These are phyloP conservation scores for Yarrowia sp. DNA, from an alignment of 805 yeast genomes.

Conservation along the genomic window DNA sequence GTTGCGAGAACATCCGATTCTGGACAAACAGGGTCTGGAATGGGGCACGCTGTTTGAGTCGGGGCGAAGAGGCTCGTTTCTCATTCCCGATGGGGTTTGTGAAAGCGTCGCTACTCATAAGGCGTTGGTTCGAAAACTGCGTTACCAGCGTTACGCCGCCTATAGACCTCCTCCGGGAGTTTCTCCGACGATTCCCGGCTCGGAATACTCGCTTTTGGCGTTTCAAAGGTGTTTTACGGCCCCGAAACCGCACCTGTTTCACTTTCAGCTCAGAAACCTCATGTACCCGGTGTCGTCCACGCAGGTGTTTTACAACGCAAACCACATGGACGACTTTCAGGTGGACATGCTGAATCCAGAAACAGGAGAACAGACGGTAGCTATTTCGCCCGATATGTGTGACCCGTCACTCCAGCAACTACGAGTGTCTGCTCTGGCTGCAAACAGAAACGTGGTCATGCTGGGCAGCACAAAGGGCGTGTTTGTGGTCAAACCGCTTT, in stretches of 20 bases:
- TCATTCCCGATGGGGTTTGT: constrained; percentile 13
- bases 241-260: constrained; percentile 40
- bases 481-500: constrained; percentile 10
- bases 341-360: constrained; percentile 34
- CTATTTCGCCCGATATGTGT: constrained; percentile 26
- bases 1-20: constrained; percentile 1
- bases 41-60: constrained; percentile 21
- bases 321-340: constrained; percentile 29
- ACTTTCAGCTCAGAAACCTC: constrained; percentile 55
- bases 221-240: neutral
- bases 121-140: neutral
- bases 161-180: neutral
- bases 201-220: constrained; percentile 7
- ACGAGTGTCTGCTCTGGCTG: constrained; percentile 43
- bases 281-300: constrained; percentile 42
- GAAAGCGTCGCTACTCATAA: constrained; percentile 15
- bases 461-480: constrained; percentile 42
- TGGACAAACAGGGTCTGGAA: constrained; percentile 22
- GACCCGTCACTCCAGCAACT: constrained; percentile 48
- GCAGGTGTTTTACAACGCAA: constrained; percentile 34
- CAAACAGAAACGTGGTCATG: constrained; percentile 57
- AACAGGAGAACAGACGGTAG: constrained; percentile 28
- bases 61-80: neutral
- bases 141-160: neutral
- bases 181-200: neutral